Conservation (phyloP, 108 stramenopile genomes). For the Fragilariopsis cylindrus region DNA sequence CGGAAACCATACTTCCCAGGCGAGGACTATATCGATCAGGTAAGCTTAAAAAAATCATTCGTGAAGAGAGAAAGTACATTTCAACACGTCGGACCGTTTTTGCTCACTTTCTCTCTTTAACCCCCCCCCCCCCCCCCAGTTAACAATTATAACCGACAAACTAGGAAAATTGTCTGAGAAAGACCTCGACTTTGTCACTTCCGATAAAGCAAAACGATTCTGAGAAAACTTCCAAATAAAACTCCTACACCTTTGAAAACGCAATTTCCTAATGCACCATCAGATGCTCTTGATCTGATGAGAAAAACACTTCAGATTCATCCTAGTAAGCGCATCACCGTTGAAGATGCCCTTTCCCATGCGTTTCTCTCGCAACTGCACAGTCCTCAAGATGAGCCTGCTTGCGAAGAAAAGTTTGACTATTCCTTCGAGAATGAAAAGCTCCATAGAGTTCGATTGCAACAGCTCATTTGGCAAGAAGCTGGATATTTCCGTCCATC, state of each 20-base stretch:
- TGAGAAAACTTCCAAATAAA: slow-evolving; percentile 83
- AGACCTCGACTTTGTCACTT: slow-evolving; percentile 94
- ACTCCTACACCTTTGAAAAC: slow-evolving; percentile 48
- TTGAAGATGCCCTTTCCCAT: slow-evolving; percentile 91
- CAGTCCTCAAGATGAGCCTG: slow-evolving; percentile 85
- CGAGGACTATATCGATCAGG: slow-evolving; percentile 99
- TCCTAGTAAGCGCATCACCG: slow-evolving; percentile 85
- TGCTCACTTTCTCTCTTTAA: slow-evolving; percentile 6
- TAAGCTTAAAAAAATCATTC: slow-evolving; percentile 39
- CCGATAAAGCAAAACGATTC: slow-evolving; percentile 90
- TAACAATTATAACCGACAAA: slow-evolving; percentile 85
- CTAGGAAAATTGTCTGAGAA: slow-evolving; percentile 89
- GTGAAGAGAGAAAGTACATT: not conserved
- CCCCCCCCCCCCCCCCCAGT: slow-evolving; percentile 21
- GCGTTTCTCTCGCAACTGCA: slow-evolving; percentile 90
- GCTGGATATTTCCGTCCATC: slow-evolving; percentile 81
- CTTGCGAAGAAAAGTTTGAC: slow-evolving; percentile 61
- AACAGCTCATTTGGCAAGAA: slow-evolving; percentile 92
- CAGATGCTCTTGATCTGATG: slow-evolving; percentile 89
- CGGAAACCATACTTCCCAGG: slow-evolving; percentile 98
- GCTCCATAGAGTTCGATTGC: slow-evolving; percentile 74
- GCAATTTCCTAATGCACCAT: slow-evolving; percentile 79
- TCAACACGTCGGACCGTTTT: not conserved
- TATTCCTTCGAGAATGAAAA: slow-evolving; percentile 87
- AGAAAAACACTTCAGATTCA: slow-evolving; percentile 92